phyloP scores from a whole-genome alignment of 2,329 filamentous ascomycete genomes.

The Trichoderma breve region DNA sequence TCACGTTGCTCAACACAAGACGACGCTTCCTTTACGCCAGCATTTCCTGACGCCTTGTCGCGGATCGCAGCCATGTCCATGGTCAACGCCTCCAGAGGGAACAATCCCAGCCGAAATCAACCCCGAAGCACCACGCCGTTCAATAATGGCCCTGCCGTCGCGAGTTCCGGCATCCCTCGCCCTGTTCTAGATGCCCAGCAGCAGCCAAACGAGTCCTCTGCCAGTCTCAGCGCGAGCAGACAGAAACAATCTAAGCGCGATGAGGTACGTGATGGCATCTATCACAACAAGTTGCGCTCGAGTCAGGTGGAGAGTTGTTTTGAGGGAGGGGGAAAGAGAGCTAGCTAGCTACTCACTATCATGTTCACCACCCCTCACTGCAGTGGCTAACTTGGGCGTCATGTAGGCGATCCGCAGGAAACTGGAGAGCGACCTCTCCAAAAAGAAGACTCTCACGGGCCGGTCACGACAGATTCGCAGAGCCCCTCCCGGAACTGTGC shows the following conservation, averaged over 20 bases:
- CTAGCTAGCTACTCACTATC: neutral
- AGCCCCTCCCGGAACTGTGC: slow-evolving; percentile 91
- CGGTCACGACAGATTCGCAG: slow-evolving; percentile 85
- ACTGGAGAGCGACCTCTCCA: slow-evolving; percentile 95
- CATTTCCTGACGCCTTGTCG: slow-evolving; percentile 10
- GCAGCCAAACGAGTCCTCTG: slow-evolving; percentile 59
- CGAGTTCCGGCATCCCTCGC: slow-evolving; percentile 65
- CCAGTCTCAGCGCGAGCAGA: slow-evolving; percentile 79
- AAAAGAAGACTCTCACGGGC: slow-evolving; percentile 82
- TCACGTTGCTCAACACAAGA: neutral
- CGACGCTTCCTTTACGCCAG: neutral
- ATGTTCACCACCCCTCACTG: neutral
- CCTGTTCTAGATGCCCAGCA: slow-evolving; percentile 66
- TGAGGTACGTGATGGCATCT: slow-evolving; percentile 67
- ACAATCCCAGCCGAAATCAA: slow-evolving; percentile 62
- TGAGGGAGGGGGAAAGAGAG: neutral
- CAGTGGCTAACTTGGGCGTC: slow-evolving; percentile 12
- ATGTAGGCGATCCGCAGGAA: slow-evolving; percentile 88
- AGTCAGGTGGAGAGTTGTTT: neutral
- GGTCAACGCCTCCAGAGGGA: slow-evolving; percentile 62
- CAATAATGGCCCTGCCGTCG: slow-evolving; percentile 46
- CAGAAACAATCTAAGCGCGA: slow-evolving; percentile 97
- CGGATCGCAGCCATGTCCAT: slow-evolving; percentile 36
- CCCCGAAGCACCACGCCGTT: slow-evolving; percentile 58
- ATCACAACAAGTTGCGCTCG: neutral